Conservation (phyloP, 768 basidiomycete species). For the Lyophyllum shimeji region DNA sequence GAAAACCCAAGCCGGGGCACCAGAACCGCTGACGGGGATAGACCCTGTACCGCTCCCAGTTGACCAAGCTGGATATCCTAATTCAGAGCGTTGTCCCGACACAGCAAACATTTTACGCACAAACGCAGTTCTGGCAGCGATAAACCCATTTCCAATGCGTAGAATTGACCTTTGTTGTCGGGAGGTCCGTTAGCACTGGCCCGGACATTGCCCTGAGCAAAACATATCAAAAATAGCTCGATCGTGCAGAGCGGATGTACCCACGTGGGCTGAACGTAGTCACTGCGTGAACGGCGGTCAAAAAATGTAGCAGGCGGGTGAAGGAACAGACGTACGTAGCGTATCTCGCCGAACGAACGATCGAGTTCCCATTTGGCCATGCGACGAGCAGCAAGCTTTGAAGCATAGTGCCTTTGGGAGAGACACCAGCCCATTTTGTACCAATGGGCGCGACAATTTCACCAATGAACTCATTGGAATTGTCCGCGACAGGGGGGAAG, state of each 20-base stretch:
- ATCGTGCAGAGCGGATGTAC: conserved; percentile 9
- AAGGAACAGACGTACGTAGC: conserved; percentile 44
- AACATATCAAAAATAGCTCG: neutral
- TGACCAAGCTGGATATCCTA: conserved; percentile 33
- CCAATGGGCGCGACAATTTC: conserved; percentile 57
- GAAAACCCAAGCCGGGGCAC: conserved; percentile 53
- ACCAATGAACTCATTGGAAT: conserved; percentile 57
- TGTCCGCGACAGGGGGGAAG: conserved; percentile 46
- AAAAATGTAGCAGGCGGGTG: neutral
- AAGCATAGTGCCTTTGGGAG: conserved; percentile 55
- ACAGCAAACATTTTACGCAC: conserved; percentile 30
- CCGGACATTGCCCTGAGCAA: conserved; percentile 41
- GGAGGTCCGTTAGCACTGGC: conserved; percentile 52
- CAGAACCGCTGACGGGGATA: conserved; percentile 31
- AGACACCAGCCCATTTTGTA: conserved; percentile 55
- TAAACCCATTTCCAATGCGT: conserved; percentile 72
- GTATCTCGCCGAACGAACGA: conserved; percentile 53
- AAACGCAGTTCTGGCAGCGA: conserved; percentile 65
- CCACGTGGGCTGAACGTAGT: conserved; percentile 52
- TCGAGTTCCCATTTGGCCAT: conserved; percentile 54
- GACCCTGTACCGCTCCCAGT: conserved; percentile 34
- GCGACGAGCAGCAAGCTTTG: conserved; percentile 57
- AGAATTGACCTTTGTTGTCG: conserved; percentile 49
- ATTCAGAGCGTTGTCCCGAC: neutral
- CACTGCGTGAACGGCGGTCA: conserved; percentile 28